phyloP scores from a whole-genome alignment of 1,139 yeast genomes.

The Zygosaccharomyces pseudobailii region DNA sequence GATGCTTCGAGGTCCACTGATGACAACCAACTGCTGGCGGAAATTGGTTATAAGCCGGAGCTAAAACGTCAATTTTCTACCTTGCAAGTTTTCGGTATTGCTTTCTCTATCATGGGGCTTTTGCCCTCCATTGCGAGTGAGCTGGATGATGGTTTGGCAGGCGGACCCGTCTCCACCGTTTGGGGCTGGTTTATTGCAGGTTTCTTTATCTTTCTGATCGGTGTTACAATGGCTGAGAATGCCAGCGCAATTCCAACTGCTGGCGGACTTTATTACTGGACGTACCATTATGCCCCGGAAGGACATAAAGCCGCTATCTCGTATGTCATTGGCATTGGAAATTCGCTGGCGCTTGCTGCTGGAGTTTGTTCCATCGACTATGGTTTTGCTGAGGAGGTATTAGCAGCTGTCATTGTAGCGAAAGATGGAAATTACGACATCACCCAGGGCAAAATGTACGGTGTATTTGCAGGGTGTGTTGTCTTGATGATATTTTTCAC shows the following conservation, averaged over 20 bases:
- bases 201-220: constrained; percentile 51
- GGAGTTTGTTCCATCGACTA: constrained; percentile 55
- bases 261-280: constrained; percentile 66
- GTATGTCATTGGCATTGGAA: constrained; percentile 54
- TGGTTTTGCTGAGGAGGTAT: constrained; percentile 51
- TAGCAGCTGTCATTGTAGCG: constrained; percentile 48
- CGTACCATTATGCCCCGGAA: constrained; percentile 50
- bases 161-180: constrained; percentile 57
- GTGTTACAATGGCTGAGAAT: constrained; percentile 58
- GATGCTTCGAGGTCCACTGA: constrained; percentile 17
- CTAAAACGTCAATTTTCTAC: constrained; percentile 44
- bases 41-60: constrained; percentile 51
- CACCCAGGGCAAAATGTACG: constrained; percentile 46
- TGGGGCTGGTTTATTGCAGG: constrained; percentile 71
- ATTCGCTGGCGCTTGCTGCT: constrained; percentile 52
- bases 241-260: constrained; percentile 66
- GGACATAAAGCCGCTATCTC: constrained; percentile 40
- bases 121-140: constrained; percentile 45
- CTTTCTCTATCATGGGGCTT: constrained; percentile 50
- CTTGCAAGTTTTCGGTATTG: constrained; percentile 46
- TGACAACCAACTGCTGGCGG: constrained; percentile 49
- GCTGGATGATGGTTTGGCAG: constrained; percentile 38
- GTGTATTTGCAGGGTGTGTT: constrained; percentile 50
- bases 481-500: constrained; percentile 43
- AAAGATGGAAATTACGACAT: constrained; percentile 44